phyloP scores from a whole-genome alignment of 768 basidiomycete species.

The Asterophora parasitica region DNA sequence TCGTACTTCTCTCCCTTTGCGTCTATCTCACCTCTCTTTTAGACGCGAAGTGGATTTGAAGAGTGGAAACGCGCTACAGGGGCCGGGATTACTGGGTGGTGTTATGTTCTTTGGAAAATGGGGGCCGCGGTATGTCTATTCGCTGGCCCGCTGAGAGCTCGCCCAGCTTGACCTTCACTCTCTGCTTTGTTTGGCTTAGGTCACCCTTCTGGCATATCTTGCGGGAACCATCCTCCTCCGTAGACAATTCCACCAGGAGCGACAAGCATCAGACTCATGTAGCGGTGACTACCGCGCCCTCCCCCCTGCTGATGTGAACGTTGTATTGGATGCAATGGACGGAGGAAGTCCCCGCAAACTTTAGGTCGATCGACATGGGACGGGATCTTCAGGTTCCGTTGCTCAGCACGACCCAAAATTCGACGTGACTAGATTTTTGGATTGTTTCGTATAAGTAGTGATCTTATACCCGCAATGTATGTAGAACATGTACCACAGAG shows the following conservation, averaged over 20 bases:
- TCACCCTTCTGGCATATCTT: constrained; percentile 42
- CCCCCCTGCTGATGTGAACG: constrained; percentile 11
- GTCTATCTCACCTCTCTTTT: neutral
- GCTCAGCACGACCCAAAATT: constrained; percentile 2
- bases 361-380: constrained; percentile 1
- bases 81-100: constrained; percentile 31
- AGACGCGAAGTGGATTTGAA: constrained; percentile 41
- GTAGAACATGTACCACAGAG: neutral
- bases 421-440: neutral
- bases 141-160: no score
- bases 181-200: constrained; percentile 18
- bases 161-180: no score
- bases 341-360: no score
- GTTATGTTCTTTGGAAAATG: constrained; percentile 36
- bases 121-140: constrained; percentile 41
- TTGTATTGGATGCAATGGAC: no score
- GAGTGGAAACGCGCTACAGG: constrained; percentile 38
- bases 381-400: constrained; percentile 19
- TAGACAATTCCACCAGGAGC: constrained; percentile 39
- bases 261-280: constrained; percentile 14
- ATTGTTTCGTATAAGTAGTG: neutral
- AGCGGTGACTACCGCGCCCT: constrained; percentile 23
- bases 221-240: constrained; percentile 38
- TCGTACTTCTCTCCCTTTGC: constrained; percentile 8
- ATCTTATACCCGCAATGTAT: neutral